Evolutionary conservation across 768 basidiomycete species (phyloP).

Genomic region (Suillus weaverae): DNA sequence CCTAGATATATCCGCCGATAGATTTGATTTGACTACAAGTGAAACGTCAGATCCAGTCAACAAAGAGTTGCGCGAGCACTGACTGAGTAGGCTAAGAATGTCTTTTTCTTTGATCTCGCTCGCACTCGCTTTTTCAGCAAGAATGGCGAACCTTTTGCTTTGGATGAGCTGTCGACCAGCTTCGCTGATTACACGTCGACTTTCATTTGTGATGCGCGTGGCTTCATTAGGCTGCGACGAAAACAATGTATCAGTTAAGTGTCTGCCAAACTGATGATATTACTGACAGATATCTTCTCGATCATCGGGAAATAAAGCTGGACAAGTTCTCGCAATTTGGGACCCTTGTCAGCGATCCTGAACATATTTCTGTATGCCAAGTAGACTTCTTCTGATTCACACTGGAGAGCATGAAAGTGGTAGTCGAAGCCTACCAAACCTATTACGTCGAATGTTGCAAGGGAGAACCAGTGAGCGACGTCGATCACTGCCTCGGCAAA

Average conservation of each 20-base stretch:
- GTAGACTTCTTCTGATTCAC: slow-evolving; percentile 50
- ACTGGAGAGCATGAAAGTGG: slow-evolving; percentile 48
- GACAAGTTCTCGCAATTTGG: slow-evolving; percentile 39
- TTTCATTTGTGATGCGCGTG: slow-evolving; percentile 38
- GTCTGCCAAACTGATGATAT: not conserved
- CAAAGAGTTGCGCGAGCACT: slow-evolving; percentile 18
- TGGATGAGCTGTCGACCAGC: slow-evolving; percentile 45
- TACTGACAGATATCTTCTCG: slow-evolving; percentile 45
- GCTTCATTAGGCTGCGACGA: slow-evolving; percentile 42
- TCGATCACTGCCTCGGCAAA: slow-evolving; percentile 38
- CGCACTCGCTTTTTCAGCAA: slow-evolving; percentile 35
- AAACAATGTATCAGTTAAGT: not conserved
- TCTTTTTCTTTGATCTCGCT: slow-evolving; percentile 41
- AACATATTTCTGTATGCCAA: slow-evolving; percentile 52
- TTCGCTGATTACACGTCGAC: slow-evolving; percentile 39
- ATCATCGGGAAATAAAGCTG: slow-evolving; percentile 49
- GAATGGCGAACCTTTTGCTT: slow-evolving; percentile 39
- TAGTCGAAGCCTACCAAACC: slow-evolving; percentile 59
- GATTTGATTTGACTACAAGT: slow-evolving; percentile 57
- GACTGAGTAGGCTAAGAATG: slow-evolving; percentile 50
- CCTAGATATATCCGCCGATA: slow-evolving; percentile 43
- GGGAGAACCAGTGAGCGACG: slow-evolving; percentile 57
- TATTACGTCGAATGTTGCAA: slow-evolving; percentile 63
- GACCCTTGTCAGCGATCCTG: slow-evolving; percentile 45
- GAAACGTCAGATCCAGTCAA: slow-evolving; percentile 2